Evolutionary conservation across 495 filamentous ascomycete genomes (phyloP).

Genomic region (Aspergillus heteromorphus): DNA sequence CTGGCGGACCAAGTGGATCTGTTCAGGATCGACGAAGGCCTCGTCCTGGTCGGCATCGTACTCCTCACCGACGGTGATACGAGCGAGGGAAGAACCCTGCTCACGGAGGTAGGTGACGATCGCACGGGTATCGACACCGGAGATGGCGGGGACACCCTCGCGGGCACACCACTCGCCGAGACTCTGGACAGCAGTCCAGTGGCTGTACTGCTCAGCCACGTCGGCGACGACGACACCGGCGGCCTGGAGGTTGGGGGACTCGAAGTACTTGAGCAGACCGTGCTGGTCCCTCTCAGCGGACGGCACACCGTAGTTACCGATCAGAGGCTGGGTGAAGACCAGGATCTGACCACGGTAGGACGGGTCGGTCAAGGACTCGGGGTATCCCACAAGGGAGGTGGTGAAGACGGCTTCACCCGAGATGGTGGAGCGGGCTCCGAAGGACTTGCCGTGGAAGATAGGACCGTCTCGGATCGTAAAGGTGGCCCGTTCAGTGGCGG

Average conservation of each 20-base stretch:
- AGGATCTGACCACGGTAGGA: constrained; percentile 98
- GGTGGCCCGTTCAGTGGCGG: constrained; percentile 73
- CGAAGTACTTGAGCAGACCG: constrained; percentile 85
- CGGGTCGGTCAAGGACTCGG: constrained; percentile 96
- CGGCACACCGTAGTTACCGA: constrained; percentile 97
- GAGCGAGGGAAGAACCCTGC: constrained; percentile 89
- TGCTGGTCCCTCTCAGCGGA: constrained; percentile 68
- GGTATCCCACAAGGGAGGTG: constrained; percentile 88
- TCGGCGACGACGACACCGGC: constrained; percentile 94
- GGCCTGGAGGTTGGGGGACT: constrained; percentile 94
- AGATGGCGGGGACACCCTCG: constrained; percentile 93
- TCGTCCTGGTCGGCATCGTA: constrained; percentile 99
- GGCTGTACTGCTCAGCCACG: constrained; percentile 86
- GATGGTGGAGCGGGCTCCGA: constrained; percentile 86
- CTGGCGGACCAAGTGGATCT: constrained; percentile 90
- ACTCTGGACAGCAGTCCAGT: constrained; percentile 97
- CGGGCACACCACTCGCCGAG: constrained; percentile 90
- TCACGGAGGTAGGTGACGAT: constrained; percentile 95
- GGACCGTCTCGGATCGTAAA: constrained; percentile 95
- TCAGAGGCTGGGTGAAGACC: constrained; percentile 97
- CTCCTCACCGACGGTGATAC: constrained; percentile 94
- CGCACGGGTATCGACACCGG: constrained; percentile 91
- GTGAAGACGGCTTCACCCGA: constrained; percentile 95
- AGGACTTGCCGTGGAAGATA: constrained; percentile 89
- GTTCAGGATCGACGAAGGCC: constrained; percentile 88